These are phyloP conservation scores for Colletotrichum lindemuthianum DNA, from an alignment of 2,329 filamentous ascomycete species.

Conservation along the genomic window DNA sequence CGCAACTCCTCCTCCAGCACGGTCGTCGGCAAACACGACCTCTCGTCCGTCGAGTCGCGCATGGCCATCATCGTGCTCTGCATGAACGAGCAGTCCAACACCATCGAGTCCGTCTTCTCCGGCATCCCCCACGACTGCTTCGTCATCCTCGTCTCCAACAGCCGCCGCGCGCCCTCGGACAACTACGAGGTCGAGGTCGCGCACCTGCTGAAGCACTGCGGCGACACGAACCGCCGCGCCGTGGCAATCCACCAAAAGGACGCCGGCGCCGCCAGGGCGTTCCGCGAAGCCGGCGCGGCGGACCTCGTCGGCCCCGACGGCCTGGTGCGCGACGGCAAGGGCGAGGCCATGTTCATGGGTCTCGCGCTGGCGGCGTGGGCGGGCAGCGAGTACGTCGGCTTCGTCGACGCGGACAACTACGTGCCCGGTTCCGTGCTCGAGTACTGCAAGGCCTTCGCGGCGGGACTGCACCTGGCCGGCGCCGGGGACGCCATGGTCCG, in stretches of 20 bases:
- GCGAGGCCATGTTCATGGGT: constrained; percentile 21
- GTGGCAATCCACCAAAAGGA: constrained; percentile 28
- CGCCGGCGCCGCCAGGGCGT: not conserved
- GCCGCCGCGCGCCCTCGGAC: not conserved
- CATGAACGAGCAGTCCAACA: constrained; percentile 20
- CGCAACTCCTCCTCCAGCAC: not conserved
- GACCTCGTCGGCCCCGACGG: not conserved
- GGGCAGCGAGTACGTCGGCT: constrained; percentile 21
- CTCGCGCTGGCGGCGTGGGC: constrained; percentile 7
- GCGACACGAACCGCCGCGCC: not conserved
- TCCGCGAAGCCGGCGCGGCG: not conserved
- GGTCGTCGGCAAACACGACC: not conserved
- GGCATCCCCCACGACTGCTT: constrained; percentile 22
- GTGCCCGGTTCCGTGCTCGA: constrained; percentile 19
- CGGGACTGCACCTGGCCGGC: not conserved
- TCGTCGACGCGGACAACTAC: constrained; percentile 25
- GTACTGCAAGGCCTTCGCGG: constrained; percentile 21
- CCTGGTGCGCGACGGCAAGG: constrained; percentile 12
- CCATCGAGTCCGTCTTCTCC: constrained; percentile 19
- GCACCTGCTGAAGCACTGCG: not conserved
- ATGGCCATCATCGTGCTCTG: constrained; percentile 25
- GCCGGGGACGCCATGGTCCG: constrained; percentile 15
- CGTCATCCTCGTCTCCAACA: constrained; percentile 25
- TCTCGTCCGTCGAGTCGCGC: not conserved
- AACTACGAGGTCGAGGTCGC: constrained; percentile 5